Percentiles rank a stretch among this genome's conserved stretches.
Evolutionary conservation across 1,284 basidiomycete genomes (phyloP).

Genomic region (Microbotryomycetes sp.): DNA sequence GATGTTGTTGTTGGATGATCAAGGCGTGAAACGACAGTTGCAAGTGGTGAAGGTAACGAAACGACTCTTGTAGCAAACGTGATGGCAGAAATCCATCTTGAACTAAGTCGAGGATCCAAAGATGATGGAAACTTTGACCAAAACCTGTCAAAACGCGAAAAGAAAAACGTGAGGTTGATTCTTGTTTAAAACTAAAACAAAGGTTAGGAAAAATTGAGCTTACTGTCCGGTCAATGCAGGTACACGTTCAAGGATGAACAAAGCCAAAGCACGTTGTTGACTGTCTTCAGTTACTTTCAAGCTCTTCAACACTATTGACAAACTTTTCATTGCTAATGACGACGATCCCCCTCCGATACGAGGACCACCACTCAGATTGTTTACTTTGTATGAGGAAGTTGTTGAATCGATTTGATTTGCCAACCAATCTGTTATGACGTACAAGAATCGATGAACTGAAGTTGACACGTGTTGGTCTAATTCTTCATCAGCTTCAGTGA

Average conservation of each 20-base stretch:
- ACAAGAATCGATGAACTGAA: slow-evolving; percentile 27
- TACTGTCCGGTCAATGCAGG: slow-evolving; percentile 24
- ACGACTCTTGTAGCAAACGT: slow-evolving; percentile 32
- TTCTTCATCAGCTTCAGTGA: not conserved
- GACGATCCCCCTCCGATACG: slow-evolving; percentile 18
- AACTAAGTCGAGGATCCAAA: slow-evolving; percentile 29
- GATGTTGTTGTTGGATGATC: slow-evolving; percentile 49
- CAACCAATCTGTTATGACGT: slow-evolving; percentile 24
- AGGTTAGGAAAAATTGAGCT: not conserved
- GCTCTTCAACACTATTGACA: slow-evolving; percentile 18
- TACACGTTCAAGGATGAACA: slow-evolving; percentile 22
- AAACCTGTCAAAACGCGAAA: slow-evolving; percentile 4
- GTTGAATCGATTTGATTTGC: slow-evolving; percentile 25
- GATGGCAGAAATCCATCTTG: slow-evolving; percentile 34
- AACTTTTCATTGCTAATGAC: slow-evolving; percentile 20
- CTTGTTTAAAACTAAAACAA: no score
- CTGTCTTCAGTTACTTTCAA: slow-evolving; percentile 30
- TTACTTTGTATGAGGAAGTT: not conserved
- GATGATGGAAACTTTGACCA: slow-evolving; percentile 31
- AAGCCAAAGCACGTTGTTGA: slow-evolving; percentile 23
- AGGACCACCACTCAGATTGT: no score
- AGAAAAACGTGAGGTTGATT: not conserved
- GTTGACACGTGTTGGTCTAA: not conserved
- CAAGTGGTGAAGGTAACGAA: not conserved
- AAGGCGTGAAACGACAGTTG: slow-evolving; percentile 48